phyloP scores from a whole-genome alignment of 768 basidiomycete species.

The Suillus luteus region DNA sequence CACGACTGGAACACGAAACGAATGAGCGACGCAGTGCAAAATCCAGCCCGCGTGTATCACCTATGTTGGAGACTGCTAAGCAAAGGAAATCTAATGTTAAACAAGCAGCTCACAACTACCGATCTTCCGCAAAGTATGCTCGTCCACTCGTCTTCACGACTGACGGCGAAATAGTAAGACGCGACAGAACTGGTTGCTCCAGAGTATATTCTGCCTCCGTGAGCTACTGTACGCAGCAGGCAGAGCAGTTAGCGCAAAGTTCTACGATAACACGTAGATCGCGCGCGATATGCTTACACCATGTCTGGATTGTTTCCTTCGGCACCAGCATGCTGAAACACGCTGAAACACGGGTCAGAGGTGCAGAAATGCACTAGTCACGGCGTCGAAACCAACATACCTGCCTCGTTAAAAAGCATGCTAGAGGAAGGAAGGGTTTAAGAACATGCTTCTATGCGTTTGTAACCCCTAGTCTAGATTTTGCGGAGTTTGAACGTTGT shows the following conservation, averaged over 20 bases:
- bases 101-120: conserved; percentile 25
- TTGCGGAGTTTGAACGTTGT: background rate
- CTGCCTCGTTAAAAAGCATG: conserved; percentile 4
- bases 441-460: background rate
- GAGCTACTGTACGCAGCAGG: conserved; percentile 18
- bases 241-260: background rate
- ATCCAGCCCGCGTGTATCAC: conserved; percentile 36
- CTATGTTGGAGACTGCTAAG: conserved; percentile 11
- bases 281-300: conserved; percentile 17
- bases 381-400: background rate
- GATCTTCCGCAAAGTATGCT: conserved; percentile 29
- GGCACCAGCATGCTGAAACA: conserved; percentile 33
- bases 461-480: background rate
- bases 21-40: conserved; percentile 28
- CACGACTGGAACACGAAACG: conserved; percentile 29
- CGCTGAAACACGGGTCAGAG: conserved; percentile 17
- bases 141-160: conserved; percentile 31
- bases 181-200: conserved; percentile 17
- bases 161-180: conserved; percentile 33
- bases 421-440: background rate
- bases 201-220: conserved; percentile 27
- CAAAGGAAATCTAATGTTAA: conserved; percentile 15
- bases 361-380: background rate
- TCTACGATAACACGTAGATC: background rate
- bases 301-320: conserved; percentile 20